phyloP scores from a whole-genome alignment of 768 basidiomycete genomes.

The Termitomyces sp. region DNA sequence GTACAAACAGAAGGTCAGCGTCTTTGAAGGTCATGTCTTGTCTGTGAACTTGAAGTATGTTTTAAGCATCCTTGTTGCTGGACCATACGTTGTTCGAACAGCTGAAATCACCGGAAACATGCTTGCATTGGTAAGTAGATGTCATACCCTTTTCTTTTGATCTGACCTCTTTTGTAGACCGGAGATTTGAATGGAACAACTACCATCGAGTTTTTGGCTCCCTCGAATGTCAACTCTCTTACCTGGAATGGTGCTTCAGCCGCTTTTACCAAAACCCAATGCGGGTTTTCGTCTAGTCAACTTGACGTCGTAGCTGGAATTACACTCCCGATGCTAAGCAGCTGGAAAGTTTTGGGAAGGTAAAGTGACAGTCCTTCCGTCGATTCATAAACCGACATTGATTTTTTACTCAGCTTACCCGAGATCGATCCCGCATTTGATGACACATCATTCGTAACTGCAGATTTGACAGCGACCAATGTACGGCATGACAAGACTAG shows the following conservation, averaged over 20 bases:
- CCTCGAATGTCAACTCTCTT: slow-evolving; percentile 26
- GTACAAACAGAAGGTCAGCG: slow-evolving; percentile 35
- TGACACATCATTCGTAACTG: slow-evolving; percentile 41
- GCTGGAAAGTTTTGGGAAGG: slow-evolving; percentile 48
- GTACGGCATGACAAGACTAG: slow-evolving; percentile 18
- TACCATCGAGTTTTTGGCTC: slow-evolving; percentile 36
- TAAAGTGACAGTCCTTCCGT: slow-evolving; percentile 12
- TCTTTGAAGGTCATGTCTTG: neutral
- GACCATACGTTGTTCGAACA: slow-evolving; percentile 49
- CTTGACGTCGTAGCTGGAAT: slow-evolving; percentile 11
- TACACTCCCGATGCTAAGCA: slow-evolving; percentile 27
- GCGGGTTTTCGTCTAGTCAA: slow-evolving; percentile 25
- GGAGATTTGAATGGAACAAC: slow-evolving; percentile 50
- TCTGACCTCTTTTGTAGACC: slow-evolving; percentile 20
- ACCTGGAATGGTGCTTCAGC: slow-evolving; percentile 36
- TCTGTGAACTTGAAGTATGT: neutral
- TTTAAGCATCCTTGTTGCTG: slow-evolving; percentile 38
- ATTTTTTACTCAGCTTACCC: slow-evolving; percentile 34
- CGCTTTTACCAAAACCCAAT: slow-evolving; percentile 18
- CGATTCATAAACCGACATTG: neutral
- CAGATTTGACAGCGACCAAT: slow-evolving; percentile 39
- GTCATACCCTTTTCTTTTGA: neutral
- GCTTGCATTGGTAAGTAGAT: slow-evolving; percentile 24
- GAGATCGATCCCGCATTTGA: slow-evolving; percentile 42
- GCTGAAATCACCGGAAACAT: slow-evolving; percentile 35